These are phyloP conservation scores for Circinella umbellata DNA, from an alignment of 371 early-diverging fungal genomes.

Conservation along the genomic window DNA sequence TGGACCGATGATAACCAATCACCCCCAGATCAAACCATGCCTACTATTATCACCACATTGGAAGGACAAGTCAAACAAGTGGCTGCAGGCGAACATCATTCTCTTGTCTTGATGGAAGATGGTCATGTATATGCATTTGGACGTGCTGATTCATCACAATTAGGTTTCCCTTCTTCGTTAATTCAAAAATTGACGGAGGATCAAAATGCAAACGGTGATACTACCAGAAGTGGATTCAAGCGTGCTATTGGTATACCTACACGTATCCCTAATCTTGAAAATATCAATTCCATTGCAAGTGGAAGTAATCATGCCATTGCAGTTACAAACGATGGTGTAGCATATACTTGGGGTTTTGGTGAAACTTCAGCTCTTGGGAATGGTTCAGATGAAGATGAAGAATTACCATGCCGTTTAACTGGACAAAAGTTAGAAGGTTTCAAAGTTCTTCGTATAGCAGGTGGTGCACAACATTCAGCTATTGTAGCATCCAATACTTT, in stretches of 20 bases:
- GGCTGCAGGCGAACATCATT: conserved; percentile 92
- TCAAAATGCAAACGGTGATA: conserved; percentile 13
- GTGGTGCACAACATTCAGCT: conserved; percentile 81
- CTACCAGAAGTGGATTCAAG: conserved; percentile 51
- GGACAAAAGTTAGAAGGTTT: conserved; percentile 64
- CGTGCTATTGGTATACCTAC: conserved; percentile 67
- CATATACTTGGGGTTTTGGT: conserved; percentile 95
- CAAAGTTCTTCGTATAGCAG: conserved; percentile 60
- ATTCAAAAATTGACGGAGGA: conserved; percentile 24
- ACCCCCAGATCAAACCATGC: conserved; percentile 45
- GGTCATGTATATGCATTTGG: conserved; percentile 87
- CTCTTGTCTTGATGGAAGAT: conserved; percentile 74
- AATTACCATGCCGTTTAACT: conserved; percentile 49
- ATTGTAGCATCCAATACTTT: conserved; percentile 45
- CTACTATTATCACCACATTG: conserved; percentile 59
- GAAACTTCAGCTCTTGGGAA: conserved; percentile 78
- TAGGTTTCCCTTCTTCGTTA: conserved; percentile 71
- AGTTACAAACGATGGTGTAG: conserved; percentile 65
- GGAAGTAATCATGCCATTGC: conserved; percentile 93
- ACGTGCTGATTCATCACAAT: conserved; percentile 91
- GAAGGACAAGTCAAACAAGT: conserved; percentile 57
- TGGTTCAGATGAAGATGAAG: conserved; percentile 73
- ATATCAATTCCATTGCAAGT: conserved; percentile 68
- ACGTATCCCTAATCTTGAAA: conserved; percentile 45
- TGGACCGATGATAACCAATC: conserved; percentile 39